Base-by-base conservation (phyloP, 805 yeast species). In the Starmerella sp. region DNA sequence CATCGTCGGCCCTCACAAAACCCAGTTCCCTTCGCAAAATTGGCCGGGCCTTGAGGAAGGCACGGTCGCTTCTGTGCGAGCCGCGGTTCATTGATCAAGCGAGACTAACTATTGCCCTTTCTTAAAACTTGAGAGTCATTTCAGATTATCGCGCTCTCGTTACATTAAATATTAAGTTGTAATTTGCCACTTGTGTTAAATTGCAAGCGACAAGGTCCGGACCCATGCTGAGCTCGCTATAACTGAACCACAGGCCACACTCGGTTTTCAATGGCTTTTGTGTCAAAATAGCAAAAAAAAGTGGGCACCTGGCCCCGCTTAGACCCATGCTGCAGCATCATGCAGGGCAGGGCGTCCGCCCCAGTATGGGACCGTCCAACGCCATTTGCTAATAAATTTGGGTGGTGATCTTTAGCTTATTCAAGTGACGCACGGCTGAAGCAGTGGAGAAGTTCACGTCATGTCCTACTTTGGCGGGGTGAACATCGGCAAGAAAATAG, bases 381-480 rank as follows among this genome's bases (percentile, higher is more conserved):
- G 35, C 35, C 28, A 30, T 43, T 43, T 43, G 46, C 46, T 43
- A 43, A 43, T 43, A 43, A 29, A 13, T 28, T 11, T 29, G 6
- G 34, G 35, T 9, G 30, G 31, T 43, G 46, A 30, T 14, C 17
- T 6, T 6, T 2, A 43, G 32, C 34, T 30, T 43, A 43, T 6
- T 6, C 46, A 43, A 43, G 28, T 34, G 14, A 11, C 46, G 45
- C 45, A 28, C 41, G 41, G 41, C 41, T 37, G 41, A 5, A 37
- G 41, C 2, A 14, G 41, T 37, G 41, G 15, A 37, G 41, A 37
- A 37, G 4, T 11, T 37, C 8, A 15, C 48, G 14, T 29, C 34
- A 58, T 58, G 62, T 55, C 61, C 35, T 61, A 60, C 37, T 51
- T 54, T 22, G 55, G 56, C 22, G 57, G 37, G 5, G 60, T 56